phyloP scores from a whole-genome alignment of 805 yeast species.

The Metschnikowia gelsemii region DNA sequence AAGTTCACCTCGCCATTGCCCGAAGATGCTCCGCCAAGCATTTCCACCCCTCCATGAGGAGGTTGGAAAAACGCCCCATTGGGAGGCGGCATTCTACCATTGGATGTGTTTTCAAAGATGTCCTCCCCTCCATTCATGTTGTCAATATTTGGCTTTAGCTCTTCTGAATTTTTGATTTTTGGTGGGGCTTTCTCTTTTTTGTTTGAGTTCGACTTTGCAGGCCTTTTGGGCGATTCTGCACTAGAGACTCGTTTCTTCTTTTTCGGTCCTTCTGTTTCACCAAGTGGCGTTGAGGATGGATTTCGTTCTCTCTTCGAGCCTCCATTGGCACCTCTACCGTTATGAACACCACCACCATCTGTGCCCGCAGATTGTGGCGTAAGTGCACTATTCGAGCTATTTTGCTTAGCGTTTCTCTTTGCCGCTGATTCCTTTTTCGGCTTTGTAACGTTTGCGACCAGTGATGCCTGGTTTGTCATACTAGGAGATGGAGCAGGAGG shows the following conservation, averaged over 20 bases:
- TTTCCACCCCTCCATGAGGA: conserved; percentile 29
- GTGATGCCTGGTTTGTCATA: conserved; percentile 36
- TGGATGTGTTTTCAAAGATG: not conserved
- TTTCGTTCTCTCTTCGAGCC: conserved; percentile 37
- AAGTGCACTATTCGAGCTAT: conserved; percentile 20
- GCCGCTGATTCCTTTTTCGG: conserved; percentile 33
- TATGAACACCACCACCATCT: conserved; percentile 10
- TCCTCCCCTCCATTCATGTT: not conserved
- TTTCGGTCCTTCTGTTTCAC: conserved; percentile 34
- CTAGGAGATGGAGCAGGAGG: conserved; percentile 37
- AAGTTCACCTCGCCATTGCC: conserved; percentile 23
- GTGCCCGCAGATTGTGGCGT: conserved; percentile 20
- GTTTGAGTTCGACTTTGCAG: conserved; percentile 9
- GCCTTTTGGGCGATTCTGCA: conserved; percentile 38
- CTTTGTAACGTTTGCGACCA: conserved; percentile 25
- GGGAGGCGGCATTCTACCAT: conserved; percentile 26
- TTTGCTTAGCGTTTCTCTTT: conserved; percentile 36
- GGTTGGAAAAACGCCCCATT: conserved; percentile 23
- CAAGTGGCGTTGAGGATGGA: conserved; percentile 42
- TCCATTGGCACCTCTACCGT: conserved; percentile 15
- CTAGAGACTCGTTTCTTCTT: conserved; percentile 28
- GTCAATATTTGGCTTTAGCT: conserved; percentile 6
- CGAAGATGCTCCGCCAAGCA: conserved; percentile 23
- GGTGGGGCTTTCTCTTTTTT: conserved; percentile 31
- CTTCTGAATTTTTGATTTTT: conserved; percentile 21